Base-by-base conservation (phyloP, 345 rosid species). In the Sonneratia alba region DNA sequence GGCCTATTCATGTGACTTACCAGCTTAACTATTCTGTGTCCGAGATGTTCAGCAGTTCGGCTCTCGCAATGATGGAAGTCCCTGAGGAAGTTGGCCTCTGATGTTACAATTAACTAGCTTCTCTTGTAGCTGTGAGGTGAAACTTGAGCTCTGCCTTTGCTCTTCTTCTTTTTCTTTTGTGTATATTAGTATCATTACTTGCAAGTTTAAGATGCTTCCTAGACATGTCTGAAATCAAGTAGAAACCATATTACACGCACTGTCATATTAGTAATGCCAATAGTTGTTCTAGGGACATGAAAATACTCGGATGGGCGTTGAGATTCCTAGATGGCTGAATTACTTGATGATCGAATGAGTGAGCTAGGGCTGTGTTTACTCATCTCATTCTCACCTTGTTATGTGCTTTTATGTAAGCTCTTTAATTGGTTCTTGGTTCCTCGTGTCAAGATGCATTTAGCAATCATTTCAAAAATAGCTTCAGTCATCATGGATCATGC, bases 21-120 rank as follows among this genome's bases (percentile, higher is more conserved):
- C 91, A 86, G 81, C 94, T 92, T 69, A 90, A 84, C 82, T 79
- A 79, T 67, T 72, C 84, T 7, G 78, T 87, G 49, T 85, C 95
- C 6, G 86, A 81, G 65, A 79, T 87, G 69, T 90, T 90, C 78
- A 90, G 83, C 72, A 73, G 79, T 71, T 74, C 82, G 6, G 37
- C 68, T 63, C 55, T 65, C 32, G 63, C 55, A 16, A 11, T 73
- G 65, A 74, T 70, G 38, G 65, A 68, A 36, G 80, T 82, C 51
- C 51, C 6, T 1, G 51, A 47, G 51, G 51, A 47, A 47, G 51
- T 4, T 47, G 51, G 51, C 15, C 51, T 47, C 51, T 47, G 51
- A 47, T 13, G 51, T 13, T 47, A 2, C 51, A 82, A 47, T 9
- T 9, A 47, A 13, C 9, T 47, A 0, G 9, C 51, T 47, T 47